Evolutionary conservation across 495 filamentous ascomycete genomes (phyloP), one percentile per base, ranked within the genome.

Genomic region (Rostrohypoxylon terebratum): DNA sequence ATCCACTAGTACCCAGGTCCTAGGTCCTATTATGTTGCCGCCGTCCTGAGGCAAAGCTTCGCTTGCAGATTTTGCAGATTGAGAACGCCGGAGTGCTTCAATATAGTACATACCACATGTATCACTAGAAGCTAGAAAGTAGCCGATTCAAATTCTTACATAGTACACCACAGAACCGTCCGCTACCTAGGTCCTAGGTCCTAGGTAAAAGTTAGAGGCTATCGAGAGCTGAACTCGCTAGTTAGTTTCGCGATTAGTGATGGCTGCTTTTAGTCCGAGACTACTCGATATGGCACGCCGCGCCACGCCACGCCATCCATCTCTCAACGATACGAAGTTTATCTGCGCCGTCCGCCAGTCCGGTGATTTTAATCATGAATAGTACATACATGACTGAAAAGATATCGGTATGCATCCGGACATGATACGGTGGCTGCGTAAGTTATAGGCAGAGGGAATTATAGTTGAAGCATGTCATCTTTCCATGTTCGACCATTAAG

Each of bases 11-110:
- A n/a, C n/a, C n/a, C n/a, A n/a, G n/a, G n/a, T n/a, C n/a, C n/a
- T 28, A 28, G 3, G 3, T 28, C 28, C 28, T 28, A 28, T 3
- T 28, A 28, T 28, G 28, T 28, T 28, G 28, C 61, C 66, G 23
- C 60, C 21, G 65, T 59, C 48, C 48, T 66, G 61, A 69, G 66
- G 61, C 66, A 34, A 74, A 70, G 71, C 61, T 62, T 69, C 63
- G 48, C 50, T n/a, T n/a, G 38, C 13, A n/a, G n/a, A n/a, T n/a
- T n/a, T 42, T 74, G 63, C 44, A 63, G 11, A 20, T 61, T 45
- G 23, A 38, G 33, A 40, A 13, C 48, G 38, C 70, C 61, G 55
- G 58, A 48, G 57, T 54, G n/a, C n/a, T 18, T 5, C 42, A 3
- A 18, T 1, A 18, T 18, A 44, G 14, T 44, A 13, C 16, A 7